A percentile compares a stretch with the other conserved stretches of the same genome.
phyloP scores from a whole-genome alignment of 2,329 filamentous ascomycete genomes.

The Colletotrichum trifolii region DNA sequence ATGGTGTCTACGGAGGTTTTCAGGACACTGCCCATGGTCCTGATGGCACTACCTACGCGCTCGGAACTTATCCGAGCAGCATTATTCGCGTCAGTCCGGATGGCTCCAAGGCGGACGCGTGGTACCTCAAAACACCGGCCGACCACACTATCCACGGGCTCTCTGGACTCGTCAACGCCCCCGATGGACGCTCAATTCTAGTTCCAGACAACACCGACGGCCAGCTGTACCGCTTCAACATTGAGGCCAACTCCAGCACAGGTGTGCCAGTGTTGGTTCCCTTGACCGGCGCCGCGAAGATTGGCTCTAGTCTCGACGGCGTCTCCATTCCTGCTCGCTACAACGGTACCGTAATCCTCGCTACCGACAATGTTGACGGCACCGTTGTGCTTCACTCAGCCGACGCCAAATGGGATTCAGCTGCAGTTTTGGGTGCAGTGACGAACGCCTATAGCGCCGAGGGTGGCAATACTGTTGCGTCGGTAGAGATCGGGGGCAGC shows the following conservation, averaged over 20 bases:
- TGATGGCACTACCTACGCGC: constrained; percentile 48
- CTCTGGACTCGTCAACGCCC: constrained; percentile 28
- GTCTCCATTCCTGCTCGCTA: constrained; percentile 49
- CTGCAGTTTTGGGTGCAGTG: constrained; percentile 48
- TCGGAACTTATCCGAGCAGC: constrained; percentile 51
- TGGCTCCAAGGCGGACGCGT: constrained; percentile 42
- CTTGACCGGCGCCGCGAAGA: neutral
- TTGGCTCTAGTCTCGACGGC: constrained; percentile 41
- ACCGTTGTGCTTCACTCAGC: constrained; percentile 50
- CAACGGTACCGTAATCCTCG: constrained; percentile 47
- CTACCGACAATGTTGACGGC: constrained; percentile 45
- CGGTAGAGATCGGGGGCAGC: constrained; percentile 31
- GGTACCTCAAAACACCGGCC: constrained; percentile 45
- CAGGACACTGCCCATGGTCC: constrained; percentile 53
- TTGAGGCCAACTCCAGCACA: constrained; percentile 13
- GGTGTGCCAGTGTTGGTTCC: constrained; percentile 9
- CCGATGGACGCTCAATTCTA: constrained; percentile 42
- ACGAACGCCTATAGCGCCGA: constrained; percentile 36
- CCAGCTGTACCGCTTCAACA: constrained; percentile 49
- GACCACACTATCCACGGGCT: constrained; percentile 41
- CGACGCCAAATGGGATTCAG: constrained; percentile 48
- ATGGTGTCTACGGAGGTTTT: constrained; percentile 48
- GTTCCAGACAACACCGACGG: constrained; percentile 46
- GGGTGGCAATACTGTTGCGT: constrained; percentile 13
- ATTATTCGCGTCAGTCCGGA: constrained; percentile 47